phyloP scores from a whole-genome alignment of 768 basidiomycete species.

The Jaapia argillacea region DNA sequence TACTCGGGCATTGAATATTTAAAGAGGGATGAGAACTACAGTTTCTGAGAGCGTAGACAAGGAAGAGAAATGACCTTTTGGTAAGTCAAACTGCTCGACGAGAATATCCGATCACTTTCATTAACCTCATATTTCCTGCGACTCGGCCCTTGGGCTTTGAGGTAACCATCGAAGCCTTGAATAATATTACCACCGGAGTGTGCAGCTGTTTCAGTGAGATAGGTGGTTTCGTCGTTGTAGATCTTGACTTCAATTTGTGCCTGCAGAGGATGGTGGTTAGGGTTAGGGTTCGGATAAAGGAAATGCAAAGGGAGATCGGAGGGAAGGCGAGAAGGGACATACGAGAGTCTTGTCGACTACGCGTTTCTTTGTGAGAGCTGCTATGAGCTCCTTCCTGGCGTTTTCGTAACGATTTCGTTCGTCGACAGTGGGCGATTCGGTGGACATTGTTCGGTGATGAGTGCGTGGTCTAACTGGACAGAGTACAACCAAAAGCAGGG shows the following conservation, averaged over 20 bases:
- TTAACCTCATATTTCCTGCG: slow-evolving; percentile 67
- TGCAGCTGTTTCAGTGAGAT: slow-evolving; percentile 66
- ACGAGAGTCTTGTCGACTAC: slow-evolving; percentile 72
- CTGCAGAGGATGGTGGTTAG: slow-evolving; percentile 24
- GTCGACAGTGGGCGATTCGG: slow-evolving; percentile 42
- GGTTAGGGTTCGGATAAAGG: background rate
- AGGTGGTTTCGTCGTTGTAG: slow-evolving; percentile 65
- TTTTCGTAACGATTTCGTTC: slow-evolving; percentile 64
- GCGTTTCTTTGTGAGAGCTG: slow-evolving; percentile 68
- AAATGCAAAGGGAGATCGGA: background rate
- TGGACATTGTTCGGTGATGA: no score
- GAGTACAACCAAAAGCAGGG: no score
- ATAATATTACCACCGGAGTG: slow-evolving; percentile 83
- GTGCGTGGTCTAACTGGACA: no score
- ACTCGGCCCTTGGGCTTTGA: slow-evolving; percentile 63
- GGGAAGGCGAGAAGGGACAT: slow-evolving; percentile 17
- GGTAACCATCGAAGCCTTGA: slow-evolving; percentile 78
- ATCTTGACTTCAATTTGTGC: slow-evolving; percentile 72
- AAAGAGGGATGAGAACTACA: no score
- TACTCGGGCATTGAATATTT: slow-evolving; percentile 18
- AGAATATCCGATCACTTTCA: slow-evolving; percentile 74
- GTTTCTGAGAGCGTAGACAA: slow-evolving; percentile 4
- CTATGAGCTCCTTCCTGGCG: slow-evolving; percentile 64
- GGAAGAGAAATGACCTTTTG: slow-evolving; percentile 42
- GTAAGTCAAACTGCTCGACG: slow-evolving; percentile 69